Base-by-base conservation (phyloP, 805 yeast genomes). In the Spathaspora boniae region DNA sequence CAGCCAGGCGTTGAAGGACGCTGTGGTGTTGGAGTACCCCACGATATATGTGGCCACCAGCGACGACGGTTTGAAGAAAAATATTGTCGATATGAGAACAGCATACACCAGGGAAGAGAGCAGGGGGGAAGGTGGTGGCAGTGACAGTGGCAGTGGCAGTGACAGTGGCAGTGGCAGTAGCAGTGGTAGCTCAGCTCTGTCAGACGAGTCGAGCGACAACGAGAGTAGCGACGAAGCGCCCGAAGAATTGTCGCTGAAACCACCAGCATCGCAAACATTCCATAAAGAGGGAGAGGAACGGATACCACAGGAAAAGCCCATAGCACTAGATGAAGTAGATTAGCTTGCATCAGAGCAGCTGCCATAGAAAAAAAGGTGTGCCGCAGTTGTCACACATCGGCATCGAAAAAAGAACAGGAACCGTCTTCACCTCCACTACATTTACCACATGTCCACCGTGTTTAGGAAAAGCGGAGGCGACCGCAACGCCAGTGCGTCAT, bases 21-120 rank as follows among this genome's bases (percentile, higher is more conserved):
- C 70, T 37, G 66, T 78, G 0, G 84, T 87, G 0, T 67, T 86
- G 23, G 96, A 87, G 52, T 87, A 74, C 45, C 95, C 96, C 0
- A 81, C 88, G 0, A 62, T 87, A 4, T 69, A 64, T 37, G 64
- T 82, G 1, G 61, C 72, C 38, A 26, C 26, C 9, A 20, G 25
- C 15, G 15, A 15, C 14, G 34, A 33, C 4, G 16, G n/a, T 9
- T 4, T 38, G 5, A 22, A 34, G 16, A 24, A 31, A 6, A 16
- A 18, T 2, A 51, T 53, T 2, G 36, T 53, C 9, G 53, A 52
- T 4, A 57, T 51, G n/a, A 46, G 37, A 1, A 28, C 26, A 6
- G 53, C 42, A 47, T 43, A 24, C 32, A 53, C 42, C 16, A 45
- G 46, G 25, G 59, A 50, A 37, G 55, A 40, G 5, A 33, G 29